phyloP scores from a whole-genome alignment of 2,329 filamentous ascomycete genomes.

The Hypoxylon sp. region DNA sequence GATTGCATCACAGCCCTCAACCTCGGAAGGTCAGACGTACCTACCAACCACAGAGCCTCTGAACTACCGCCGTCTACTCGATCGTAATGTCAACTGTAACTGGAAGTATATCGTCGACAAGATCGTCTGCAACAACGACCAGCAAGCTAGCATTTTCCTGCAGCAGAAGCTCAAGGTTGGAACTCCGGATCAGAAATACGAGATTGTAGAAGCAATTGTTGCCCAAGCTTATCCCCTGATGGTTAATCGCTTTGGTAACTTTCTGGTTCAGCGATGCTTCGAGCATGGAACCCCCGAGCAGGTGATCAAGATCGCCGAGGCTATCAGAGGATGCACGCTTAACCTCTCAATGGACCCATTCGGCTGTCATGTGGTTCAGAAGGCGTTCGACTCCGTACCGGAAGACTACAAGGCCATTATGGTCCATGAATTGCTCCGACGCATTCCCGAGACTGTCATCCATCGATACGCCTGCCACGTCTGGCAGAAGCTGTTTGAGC shows the following conservation, averaged over 20 bases:
- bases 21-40: constrained; percentile 78
- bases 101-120: constrained; percentile 99
- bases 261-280: constrained; percentile 97
- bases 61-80: constrained; percentile 94
- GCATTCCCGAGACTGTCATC: constrained; percentile 97
- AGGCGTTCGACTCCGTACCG: constrained; percentile 96
- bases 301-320: constrained; percentile 92
- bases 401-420: constrained; percentile 98
- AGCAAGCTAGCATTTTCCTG: constrained; percentile 98
- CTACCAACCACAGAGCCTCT: constrained; percentile 89
- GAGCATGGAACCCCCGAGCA: constrained; percentile 97
- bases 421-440: constrained; percentile 96
- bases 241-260: constrained; percentile 99
- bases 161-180: constrained; percentile 99
- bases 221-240: constrained; percentile 94
- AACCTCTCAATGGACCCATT: constrained; percentile 98
- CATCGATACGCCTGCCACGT: constrained; percentile 99
- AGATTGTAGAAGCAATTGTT: constrained; percentile 96
- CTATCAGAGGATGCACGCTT: constrained; percentile 93
- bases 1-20: constrained; percentile 56
- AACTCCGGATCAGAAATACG: constrained; percentile 93
- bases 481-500: constrained; percentile 99
- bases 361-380: constrained; percentile 97
- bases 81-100: constrained; percentile 96
- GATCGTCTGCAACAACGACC: constrained; percentile 99